A percentile compares a stretch with the other conserved stretches of the same genome.
Evolutionary conservation across 192 early-diverging fungal species (phyloP).

Genomic region (Coemansia sp.): DNA sequence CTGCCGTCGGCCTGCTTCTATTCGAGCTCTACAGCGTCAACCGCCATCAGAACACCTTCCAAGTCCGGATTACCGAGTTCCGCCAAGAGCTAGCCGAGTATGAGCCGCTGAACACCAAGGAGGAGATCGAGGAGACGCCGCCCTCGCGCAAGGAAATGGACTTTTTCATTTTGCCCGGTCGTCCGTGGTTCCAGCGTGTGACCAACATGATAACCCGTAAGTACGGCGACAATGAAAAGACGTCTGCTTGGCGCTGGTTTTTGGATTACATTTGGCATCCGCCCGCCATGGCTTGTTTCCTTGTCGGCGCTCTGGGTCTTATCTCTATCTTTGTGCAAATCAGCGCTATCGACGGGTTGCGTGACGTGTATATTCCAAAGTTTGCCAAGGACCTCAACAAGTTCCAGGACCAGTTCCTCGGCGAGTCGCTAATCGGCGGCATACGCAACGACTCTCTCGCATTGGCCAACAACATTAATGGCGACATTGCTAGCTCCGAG

Average conservation of each 20-base stretch:
- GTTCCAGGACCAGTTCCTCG: slow-evolving; percentile 31
- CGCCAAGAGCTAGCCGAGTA: slow-evolving; percentile 33
- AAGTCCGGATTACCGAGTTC: slow-evolving; percentile 11
- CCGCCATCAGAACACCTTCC: slow-evolving; percentile 12
- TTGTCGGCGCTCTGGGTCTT: slow-evolving; percentile 37
- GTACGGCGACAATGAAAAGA: slow-evolving; percentile 19
- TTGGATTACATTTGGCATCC: slow-evolving; percentile 41
- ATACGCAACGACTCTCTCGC: slow-evolving; percentile 31
- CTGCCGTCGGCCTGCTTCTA: slow-evolving; percentile 11
- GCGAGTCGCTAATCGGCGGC: slow-evolving; percentile 16
- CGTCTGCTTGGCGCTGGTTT: slow-evolving; percentile 51
- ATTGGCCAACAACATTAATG: slow-evolving; percentile 35
- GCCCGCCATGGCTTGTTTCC: slow-evolving; percentile 49
- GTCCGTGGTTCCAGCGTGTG: slow-evolving; percentile 19
- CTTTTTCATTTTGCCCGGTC: slow-evolving; percentile 35
- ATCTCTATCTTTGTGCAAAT: slow-evolving; percentile 27
- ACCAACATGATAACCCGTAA: slow-evolving; percentile 13
- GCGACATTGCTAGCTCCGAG: slow-evolving; percentile 18
- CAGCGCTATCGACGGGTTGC: slow-evolving; percentile 31
- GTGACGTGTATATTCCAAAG: slow-evolving; percentile 29
- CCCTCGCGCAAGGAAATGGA: slow-evolving; percentile 41
- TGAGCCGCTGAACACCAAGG: slow-evolving; percentile 7
- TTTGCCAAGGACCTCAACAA: slow-evolving; percentile 19
- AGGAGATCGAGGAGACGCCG: slow-evolving; percentile 15
- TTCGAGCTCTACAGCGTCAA: slow-evolving; percentile 4